Conservation (phyloP, 306 rosid genomes). For the Phaseolus lunatus region DNA sequence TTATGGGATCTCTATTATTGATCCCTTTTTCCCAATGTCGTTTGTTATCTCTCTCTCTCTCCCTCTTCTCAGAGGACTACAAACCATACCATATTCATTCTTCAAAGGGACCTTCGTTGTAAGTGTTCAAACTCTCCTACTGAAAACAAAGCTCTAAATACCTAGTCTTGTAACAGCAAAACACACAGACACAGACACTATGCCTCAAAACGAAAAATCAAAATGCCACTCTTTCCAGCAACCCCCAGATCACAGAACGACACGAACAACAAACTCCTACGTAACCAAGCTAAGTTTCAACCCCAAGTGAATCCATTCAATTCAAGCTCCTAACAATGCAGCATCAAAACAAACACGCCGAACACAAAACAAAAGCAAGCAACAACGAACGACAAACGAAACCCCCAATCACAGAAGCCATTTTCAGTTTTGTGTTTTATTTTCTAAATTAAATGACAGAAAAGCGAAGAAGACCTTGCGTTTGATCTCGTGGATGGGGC, state of each 20-base stretch:
- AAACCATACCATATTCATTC: not conserved
- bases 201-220: not conserved
- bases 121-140: not conserved
- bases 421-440: not conserved
- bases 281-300: slow-evolving; percentile 34
- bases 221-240: not conserved
- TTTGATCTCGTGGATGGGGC: slow-evolving; percentile 91
- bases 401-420: not conserved
- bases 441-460: not conserved
- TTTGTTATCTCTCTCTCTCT: not conserved
- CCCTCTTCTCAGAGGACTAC: not conserved
- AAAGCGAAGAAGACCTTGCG: slow-evolving; percentile 70
- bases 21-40: not conserved
- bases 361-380: not conserved
- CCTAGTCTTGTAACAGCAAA: not conserved
- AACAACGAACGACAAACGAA: not conserved
- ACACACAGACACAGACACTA: not conserved
- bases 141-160: not conserved
- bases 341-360: not conserved
- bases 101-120: not conserved
- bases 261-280: not conserved
- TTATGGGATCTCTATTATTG: not conserved
- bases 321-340: slow-evolving; percentile 22
- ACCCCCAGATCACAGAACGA: not conserved
- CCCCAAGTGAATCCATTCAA: not conserved